phyloP scores from a whole-genome alignment of 495 filamentous ascomycete species.

The Hypoxylon crocopeplum region DNA sequence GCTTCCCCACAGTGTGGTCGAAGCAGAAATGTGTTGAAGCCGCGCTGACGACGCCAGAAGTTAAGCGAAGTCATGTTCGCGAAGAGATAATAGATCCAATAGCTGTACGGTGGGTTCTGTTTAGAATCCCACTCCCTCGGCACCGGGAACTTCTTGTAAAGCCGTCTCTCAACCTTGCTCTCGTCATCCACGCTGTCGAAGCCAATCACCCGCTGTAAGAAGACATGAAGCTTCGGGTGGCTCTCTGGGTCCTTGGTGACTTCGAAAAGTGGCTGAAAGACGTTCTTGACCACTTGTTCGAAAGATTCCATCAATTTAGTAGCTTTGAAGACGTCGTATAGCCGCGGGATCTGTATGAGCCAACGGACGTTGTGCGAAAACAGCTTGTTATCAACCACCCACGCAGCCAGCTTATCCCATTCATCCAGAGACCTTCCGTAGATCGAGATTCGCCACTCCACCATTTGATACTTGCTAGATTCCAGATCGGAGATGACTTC shows the following conservation, averaged over 20 bases:
- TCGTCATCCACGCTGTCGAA: slow-evolving; percentile 99
- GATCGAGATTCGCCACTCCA: slow-evolving; percentile 97
- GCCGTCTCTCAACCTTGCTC: slow-evolving; percentile 90
- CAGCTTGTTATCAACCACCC: slow-evolving; percentile 99
- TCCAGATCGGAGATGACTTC: slow-evolving; percentile 98
- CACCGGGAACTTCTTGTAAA: slow-evolving; percentile 92
- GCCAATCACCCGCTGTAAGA: slow-evolving; percentile 92
- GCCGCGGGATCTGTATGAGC: slow-evolving; percentile 92
- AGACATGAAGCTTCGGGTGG: slow-evolving; percentile 93
- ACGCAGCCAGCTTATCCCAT: slow-evolving; percentile 97
- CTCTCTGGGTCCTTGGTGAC: slow-evolving; percentile 85
- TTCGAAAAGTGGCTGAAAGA: slow-evolving; percentile 94
- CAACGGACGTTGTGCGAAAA: slow-evolving; percentile 97
- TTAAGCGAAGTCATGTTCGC: slow-evolving; percentile 94
- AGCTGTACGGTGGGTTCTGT: slow-evolving; percentile 97
- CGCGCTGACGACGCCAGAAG: slow-evolving; percentile 83
- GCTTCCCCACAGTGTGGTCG: slow-evolving; percentile 97
- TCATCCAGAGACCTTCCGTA: slow-evolving; percentile 91
- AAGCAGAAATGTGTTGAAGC: slow-evolving; percentile 94
- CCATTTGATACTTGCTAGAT: slow-evolving; percentile 99
- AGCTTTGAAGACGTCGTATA: slow-evolving; percentile 95
- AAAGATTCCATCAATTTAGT: slow-evolving; percentile 85
- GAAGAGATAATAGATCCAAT: slow-evolving; percentile 98
- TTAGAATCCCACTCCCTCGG: slow-evolving; percentile 86
- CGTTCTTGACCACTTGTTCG: slow-evolving; percentile 87